Conservation (phyloP, 2,329 filamentous ascomycete species). For the Tolypocladium paradoxum region DNA sequence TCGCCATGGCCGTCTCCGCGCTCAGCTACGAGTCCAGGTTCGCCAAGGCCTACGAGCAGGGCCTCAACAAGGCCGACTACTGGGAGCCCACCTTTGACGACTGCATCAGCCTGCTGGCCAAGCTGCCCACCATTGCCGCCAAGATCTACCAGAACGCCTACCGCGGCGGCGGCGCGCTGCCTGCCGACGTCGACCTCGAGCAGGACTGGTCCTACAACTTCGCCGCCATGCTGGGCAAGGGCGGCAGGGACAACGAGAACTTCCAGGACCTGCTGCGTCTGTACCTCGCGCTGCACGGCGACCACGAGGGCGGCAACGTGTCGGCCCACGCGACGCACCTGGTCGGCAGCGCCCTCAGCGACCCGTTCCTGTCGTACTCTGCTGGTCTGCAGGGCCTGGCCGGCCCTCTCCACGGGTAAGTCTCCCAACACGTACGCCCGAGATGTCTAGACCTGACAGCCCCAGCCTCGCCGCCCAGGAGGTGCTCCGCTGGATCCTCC, state of each 20-base stretch:
- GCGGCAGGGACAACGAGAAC: constrained; percentile 75
- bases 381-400: constrained; percentile 92
- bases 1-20: constrained; percentile 89
- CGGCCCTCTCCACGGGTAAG: constrained; percentile 57
- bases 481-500: constrained; percentile 89
- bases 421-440: too few species aligned
- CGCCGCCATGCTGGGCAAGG: constrained; percentile 87
- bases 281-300: constrained; percentile 92
- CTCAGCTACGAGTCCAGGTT: constrained; percentile 92
- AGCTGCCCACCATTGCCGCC: constrained; percentile 91
- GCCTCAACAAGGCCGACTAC: constrained; percentile 91
- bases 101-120: constrained; percentile 83
- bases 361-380: constrained; percentile 92
- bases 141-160: constrained; percentile 96
- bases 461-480: constrained; percentile 80
- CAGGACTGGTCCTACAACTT: constrained; percentile 99
- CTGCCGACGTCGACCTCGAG: constrained; percentile 64
- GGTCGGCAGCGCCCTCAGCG: constrained; percentile 86
- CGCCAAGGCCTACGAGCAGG: constrained; percentile 83
- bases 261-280: constrained; percentile 92
- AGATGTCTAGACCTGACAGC: too few species aligned
- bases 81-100: constrained; percentile 99
- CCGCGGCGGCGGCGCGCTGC: constrained; percentile 61
- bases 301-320: constrained; percentile 97
- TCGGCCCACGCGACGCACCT: constrained; percentile 92